Conservation (phyloP, 2,329 filamentous ascomycete genomes). For the Daldinia sp. region DNA sequence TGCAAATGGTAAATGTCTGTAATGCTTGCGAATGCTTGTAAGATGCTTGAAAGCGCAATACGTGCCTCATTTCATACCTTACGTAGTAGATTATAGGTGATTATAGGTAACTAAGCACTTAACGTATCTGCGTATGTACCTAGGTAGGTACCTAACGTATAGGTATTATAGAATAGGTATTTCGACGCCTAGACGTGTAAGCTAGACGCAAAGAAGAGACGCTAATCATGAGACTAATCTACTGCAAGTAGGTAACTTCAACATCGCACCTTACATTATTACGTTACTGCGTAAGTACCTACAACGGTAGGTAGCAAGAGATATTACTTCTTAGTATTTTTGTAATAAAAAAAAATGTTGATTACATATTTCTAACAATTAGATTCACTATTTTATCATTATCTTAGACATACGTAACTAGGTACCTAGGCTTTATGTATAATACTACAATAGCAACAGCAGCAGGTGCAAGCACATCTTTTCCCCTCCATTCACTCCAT, state of each 20-base stretch:
- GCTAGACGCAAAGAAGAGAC: constrained; percentile 15
- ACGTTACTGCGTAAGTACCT: background rate
- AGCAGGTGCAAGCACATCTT: too few relatives aligned
- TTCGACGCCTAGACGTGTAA: background rate
- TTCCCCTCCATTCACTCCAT: constrained; percentile 1
- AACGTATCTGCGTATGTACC: too few relatives aligned
- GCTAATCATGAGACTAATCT: background rate
- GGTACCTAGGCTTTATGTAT: too few relatives aligned
- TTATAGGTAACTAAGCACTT: background rate
- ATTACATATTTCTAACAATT: too few relatives aligned
- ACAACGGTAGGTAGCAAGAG: background rate
- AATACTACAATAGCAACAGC: too few relatives aligned
- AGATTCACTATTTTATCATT: background rate
- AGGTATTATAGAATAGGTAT: too few relatives aligned
- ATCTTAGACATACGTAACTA: too few relatives aligned
- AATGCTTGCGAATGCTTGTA: too few relatives aligned
- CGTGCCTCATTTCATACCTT: background rate
- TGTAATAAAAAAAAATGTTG: constrained; percentile 2
- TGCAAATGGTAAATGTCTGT: too few relatives aligned
- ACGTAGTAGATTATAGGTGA: background rate
- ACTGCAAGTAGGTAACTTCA: background rate
- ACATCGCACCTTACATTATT: background rate
- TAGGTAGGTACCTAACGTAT: too few relatives aligned
- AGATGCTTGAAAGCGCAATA: background rate
- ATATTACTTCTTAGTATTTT: background rate